Conservation (phyloP, 768 basidiomycete species). For the Suillus decipiens region DNA sequence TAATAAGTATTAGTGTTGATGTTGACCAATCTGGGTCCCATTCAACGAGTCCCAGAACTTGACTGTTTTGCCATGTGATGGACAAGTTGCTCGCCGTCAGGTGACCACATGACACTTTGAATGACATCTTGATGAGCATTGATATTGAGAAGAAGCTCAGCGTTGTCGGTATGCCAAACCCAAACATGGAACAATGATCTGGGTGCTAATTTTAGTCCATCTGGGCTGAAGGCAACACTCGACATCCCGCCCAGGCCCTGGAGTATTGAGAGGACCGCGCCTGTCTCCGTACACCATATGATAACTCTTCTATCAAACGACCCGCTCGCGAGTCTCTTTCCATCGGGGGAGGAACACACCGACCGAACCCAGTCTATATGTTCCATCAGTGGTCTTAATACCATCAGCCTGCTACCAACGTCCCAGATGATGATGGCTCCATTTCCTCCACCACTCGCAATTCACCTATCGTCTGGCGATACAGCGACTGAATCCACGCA, state of each 20-base stretch:
- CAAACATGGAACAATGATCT: neutral
- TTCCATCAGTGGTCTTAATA: conserved; percentile 25
- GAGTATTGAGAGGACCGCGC: conserved; percentile 6
- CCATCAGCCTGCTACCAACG: conserved; percentile 21
- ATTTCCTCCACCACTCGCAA: conserved; percentile 32
- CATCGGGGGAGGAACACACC: conserved; percentile 8
- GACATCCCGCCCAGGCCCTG: neutral
- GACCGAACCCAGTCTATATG: conserved; percentile 29
- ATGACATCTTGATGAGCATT: too few relatives aligned
- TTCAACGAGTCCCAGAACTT: too few relatives aligned
- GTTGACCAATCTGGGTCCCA: too few relatives aligned
- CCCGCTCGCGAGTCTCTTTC: conserved; percentile 1
- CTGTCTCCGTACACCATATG: conserved; percentile 10
- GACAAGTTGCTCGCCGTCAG: too few relatives aligned
- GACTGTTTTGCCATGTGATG: too few relatives aligned
- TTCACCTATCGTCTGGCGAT: conserved; percentile 25
- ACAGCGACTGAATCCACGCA: conserved; percentile 30
- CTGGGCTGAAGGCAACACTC: conserved; percentile 7
- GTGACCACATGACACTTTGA: too few relatives aligned
- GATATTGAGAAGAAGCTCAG: too few relatives aligned
- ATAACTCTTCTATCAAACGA: neutral
- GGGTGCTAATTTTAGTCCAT: conserved; percentile 10
- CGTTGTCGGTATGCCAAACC: too few relatives aligned
- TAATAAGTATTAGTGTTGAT: too few relatives aligned
- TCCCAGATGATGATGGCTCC: conserved; percentile 24